Conservation (phyloP, 495 filamentous ascomycete species). For the Aspergillus avenaceus region DNA sequence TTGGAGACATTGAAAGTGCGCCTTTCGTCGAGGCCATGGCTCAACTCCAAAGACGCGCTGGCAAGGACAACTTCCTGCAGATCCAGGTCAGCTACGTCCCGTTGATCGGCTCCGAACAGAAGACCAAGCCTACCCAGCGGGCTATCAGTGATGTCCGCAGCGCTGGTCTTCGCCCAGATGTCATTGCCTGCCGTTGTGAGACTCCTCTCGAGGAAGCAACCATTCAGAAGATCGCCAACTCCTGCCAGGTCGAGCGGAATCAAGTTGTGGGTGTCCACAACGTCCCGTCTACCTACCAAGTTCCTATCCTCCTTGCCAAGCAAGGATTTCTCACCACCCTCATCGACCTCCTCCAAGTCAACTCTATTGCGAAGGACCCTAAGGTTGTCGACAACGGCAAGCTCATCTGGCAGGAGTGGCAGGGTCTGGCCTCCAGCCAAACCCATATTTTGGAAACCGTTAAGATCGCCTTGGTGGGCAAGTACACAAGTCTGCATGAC, state of each 20-base stretch:
- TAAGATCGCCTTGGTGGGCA: slow-evolving; percentile 83
- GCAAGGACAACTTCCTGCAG: slow-evolving; percentile 77
- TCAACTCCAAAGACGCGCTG: slow-evolving; percentile 67
- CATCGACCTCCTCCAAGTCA: slow-evolving; percentile 49
- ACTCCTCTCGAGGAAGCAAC: slow-evolving; percentile 65
- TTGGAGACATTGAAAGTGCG: slow-evolving; percentile 87
- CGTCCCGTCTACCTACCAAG: slow-evolving; percentile 84
- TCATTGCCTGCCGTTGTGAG: slow-evolving; percentile 92
- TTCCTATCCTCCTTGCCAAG: slow-evolving; percentile 80
- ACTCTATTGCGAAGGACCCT: slow-evolving; percentile 31
- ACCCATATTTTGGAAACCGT: slow-evolving; percentile 63
- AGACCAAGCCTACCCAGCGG: slow-evolving; percentile 94
- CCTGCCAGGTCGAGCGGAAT: slow-evolving; percentile 74
- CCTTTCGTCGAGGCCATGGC: slow-evolving; percentile 86
- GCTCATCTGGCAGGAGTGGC: slow-evolving; percentile 71
- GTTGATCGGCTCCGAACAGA: slow-evolving; percentile 66
- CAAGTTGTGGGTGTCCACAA: slow-evolving; percentile 86
- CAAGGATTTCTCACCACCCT: slow-evolving; percentile 69
- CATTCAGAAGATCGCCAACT: slow-evolving; percentile 81
- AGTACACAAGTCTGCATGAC: slow-evolving; percentile 81
- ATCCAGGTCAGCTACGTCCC: slow-evolving; percentile 84
- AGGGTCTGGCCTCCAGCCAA: slow-evolving; percentile 57
- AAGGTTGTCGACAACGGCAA: slow-evolving; percentile 53
- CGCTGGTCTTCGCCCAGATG: slow-evolving; percentile 79
- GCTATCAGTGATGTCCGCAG: slow-evolving; percentile 78